These are phyloP conservation scores for Phytophthora parvispora DNA, from an alignment of 352 stramenopile genomes.

Conservation along the genomic window DNA sequence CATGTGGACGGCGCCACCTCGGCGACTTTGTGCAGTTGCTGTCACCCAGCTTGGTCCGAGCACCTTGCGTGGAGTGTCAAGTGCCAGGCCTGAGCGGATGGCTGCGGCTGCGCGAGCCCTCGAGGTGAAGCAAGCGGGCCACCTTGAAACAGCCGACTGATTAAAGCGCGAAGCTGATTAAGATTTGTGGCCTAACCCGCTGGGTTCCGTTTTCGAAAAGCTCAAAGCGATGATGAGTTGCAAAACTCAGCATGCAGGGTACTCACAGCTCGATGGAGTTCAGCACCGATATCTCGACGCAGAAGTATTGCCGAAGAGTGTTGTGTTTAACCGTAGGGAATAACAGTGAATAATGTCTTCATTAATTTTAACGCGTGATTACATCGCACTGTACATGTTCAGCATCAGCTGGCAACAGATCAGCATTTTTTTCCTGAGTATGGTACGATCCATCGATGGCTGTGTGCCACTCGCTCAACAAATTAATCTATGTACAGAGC, in stretches of 20 bases:
- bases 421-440: conserved; percentile 11
- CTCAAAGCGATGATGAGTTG: conserved; percentile 13
- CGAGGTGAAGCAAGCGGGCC: no score
- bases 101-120: no score
- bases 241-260: not conserved
- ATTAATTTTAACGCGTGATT: no score
- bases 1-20: no score
- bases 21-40: not conserved
- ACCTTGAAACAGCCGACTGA: conserved; percentile 8
- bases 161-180: conserved; percentile 8
- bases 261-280: no score
- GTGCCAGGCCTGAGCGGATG: no score
- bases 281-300: not conserved
- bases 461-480: conserved; percentile 14
- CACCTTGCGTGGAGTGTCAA: no score
- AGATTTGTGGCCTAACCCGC: conserved; percentile 23
- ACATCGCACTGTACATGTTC: no score
- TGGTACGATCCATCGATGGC: conserved; percentile 21
- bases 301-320: no score
- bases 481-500: conserved; percentile 28
- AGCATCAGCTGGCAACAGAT: no score
- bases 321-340: no score
- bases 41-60: not conserved
- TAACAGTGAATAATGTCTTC: no score
- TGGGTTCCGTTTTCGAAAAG: conserved; percentile 11